These are phyloP conservation scores for Micractinium sp. DNA, from an alignment of 139 green algal genomes.

Conservation along the genomic window DNA sequence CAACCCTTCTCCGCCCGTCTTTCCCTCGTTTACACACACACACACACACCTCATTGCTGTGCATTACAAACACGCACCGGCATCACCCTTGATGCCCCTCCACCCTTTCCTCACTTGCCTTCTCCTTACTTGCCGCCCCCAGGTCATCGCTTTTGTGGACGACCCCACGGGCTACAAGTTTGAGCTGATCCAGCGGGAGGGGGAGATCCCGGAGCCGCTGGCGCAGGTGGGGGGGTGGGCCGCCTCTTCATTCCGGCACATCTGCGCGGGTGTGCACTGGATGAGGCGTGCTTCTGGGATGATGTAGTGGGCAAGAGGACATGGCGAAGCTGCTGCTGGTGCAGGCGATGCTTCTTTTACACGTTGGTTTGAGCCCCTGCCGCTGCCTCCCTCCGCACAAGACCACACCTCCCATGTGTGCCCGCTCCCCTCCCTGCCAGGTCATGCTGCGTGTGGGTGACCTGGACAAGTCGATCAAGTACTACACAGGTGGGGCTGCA, in stretches of 20 bases:
- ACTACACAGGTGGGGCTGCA: constrained; percentile 70
- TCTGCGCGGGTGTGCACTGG: not conserved
- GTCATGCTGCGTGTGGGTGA: constrained; percentile 93
- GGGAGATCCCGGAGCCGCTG: constrained; percentile 74
- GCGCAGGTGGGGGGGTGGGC: constrained; percentile 67
- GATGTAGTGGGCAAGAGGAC: too few species aligned
- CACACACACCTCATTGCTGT: too few species aligned
- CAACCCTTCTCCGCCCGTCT: too few species aligned
- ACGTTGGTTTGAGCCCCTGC: not conserved
- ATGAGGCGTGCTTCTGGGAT: too few species aligned
- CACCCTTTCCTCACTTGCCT: too few species aligned
- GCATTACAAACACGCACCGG: too few species aligned
- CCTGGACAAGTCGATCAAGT: constrained; percentile 84
- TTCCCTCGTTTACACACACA: not conserved
- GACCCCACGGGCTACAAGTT: constrained; percentile 88
- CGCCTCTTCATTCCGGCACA: not conserved
- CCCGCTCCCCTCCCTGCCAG: constrained; percentile 48
- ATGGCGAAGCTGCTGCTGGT: not conserved
- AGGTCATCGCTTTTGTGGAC: constrained; percentile 88
- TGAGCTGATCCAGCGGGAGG: constrained; percentile 80
- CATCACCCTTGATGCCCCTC: too few species aligned
- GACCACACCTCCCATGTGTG: not conserved
- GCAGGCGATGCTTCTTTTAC: too few species aligned
- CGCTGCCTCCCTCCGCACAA: not conserved
- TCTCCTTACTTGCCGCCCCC: not conserved